Conservation (phyloP, 2,329 filamentous ascomycete genomes). For the Pseudogymnoascus sp. region DNA sequence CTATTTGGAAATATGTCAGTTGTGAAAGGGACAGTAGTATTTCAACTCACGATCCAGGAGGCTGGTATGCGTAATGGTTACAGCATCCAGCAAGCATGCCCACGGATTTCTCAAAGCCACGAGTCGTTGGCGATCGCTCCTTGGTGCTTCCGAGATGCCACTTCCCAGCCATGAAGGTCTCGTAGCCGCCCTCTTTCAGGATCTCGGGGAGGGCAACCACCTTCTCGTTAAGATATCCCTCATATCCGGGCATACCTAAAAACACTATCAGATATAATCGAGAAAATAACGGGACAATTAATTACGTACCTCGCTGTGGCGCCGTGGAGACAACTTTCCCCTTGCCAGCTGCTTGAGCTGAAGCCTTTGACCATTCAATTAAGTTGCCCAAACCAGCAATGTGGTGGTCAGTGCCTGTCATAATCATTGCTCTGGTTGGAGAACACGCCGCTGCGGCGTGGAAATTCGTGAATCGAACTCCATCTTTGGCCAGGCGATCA, state of each 20-base stretch:
- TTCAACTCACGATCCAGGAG: constrained; percentile 16
- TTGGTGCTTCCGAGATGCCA: constrained; percentile 45
- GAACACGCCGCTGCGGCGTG: constrained; percentile 52
- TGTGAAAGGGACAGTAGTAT: background rate
- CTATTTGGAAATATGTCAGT: background rate
- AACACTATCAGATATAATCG: constrained; percentile 30
- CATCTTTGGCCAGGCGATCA: constrained; percentile 40
- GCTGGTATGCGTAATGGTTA: constrained; percentile 32
- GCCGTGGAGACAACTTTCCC: constrained; percentile 12
- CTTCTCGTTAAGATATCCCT: constrained; percentile 45
- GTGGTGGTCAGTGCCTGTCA: constrained; percentile 48
- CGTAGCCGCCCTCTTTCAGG: constrained; percentile 41
- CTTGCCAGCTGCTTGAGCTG: constrained; percentile 25
- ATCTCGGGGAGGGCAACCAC: constrained; percentile 44
- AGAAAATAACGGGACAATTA: background rate
- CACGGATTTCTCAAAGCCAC: constrained; percentile 45
- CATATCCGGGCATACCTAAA: constrained; percentile 46
- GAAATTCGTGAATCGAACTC: constrained; percentile 49
- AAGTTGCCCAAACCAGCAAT: constrained; percentile 37
- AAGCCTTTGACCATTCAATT: constrained; percentile 32
- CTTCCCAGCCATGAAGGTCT: constrained; percentile 46
- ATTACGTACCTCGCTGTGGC: background rate
- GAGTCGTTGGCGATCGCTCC: constrained; percentile 38
- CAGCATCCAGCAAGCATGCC: constrained; percentile 45
- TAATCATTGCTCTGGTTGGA: constrained; percentile 50